A percentile compares a stretch with the other conserved stretches of the same genome.
Evolutionary conservation across 768 basidiomycete genomes (phyloP).

Genomic region (Tephrocybe sp.): DNA sequence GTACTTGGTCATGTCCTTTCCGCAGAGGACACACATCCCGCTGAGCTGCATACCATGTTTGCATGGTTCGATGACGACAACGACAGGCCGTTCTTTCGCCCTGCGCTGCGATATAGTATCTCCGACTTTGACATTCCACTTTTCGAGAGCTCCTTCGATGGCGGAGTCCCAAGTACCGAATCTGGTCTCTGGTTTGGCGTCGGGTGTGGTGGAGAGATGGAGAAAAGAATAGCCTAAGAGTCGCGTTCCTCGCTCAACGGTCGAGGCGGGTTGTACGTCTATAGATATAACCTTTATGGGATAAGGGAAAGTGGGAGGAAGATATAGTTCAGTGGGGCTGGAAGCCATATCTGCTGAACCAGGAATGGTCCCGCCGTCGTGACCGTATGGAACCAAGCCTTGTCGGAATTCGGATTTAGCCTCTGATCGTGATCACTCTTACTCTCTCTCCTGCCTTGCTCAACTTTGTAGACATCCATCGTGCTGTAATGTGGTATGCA

Average conservation of each 20-base stretch:
- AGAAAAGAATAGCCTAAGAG: slow-evolving; percentile 86
- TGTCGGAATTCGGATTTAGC: slow-evolving; percentile 27
- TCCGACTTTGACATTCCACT: slow-evolving; percentile 69
- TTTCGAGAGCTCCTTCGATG: slow-evolving; percentile 73
- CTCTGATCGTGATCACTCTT: not conserved
- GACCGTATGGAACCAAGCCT: slow-evolving; percentile 21
- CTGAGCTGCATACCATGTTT: slow-evolving; percentile 92
- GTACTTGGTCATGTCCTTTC: slow-evolving; percentile 92
- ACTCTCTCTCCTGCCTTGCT: not conserved
- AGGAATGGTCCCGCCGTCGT: slow-evolving; percentile 24
- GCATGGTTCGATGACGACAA: slow-evolving; percentile 86
- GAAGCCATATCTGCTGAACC: slow-evolving; percentile 42
- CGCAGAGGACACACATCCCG: slow-evolving; percentile 92
- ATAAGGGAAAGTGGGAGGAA: slow-evolving; percentile 80
- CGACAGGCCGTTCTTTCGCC: slow-evolving; percentile 59
- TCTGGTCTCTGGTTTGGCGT: slow-evolving; percentile 58
- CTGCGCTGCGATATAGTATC: slow-evolving; percentile 61
- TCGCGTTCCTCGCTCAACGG: slow-evolving; percentile 69
- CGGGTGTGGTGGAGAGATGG: slow-evolving; percentile 46
- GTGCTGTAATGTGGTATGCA: too few relatives aligned
- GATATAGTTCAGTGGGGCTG: slow-evolving; percentile 70
- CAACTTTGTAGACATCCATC: not conserved
- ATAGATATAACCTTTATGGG: slow-evolving; percentile 81
- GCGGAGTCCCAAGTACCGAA: slow-evolving; percentile 92
- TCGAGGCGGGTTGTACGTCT: slow-evolving; percentile 42